Evolutionary conservation across 2,329 filamentous ascomycete species (phyloP), one percentile per base, ranked within the genome.

Genomic region (Pestalotiopsis fici): DNA sequence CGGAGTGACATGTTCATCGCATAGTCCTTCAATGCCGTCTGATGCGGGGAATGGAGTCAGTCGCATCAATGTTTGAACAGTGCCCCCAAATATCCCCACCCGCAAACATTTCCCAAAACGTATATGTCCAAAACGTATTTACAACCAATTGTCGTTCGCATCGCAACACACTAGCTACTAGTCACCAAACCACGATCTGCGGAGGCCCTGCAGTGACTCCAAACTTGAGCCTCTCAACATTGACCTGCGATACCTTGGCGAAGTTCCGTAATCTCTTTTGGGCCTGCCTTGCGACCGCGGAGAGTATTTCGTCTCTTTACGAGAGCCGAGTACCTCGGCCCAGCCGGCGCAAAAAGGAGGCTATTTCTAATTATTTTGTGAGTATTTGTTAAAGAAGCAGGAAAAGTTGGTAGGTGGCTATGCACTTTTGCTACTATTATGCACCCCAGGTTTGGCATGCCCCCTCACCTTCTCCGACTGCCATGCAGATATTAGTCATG

Each of bases 41-140:
- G 21, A 50, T 57, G 55, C 23, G 55, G 55, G 27, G 27, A 57
- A 57, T 31, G 27, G 13, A 15, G 27, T 31, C 55, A 25, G 23
- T 57, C 55, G 55, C 55, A 57, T 57, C 23, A 25, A 57, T 57
- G 55, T 31, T n/a, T 31, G 23, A 25, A 27, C 15, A 54, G 47
- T 15, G 23, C 18, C 47, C n/a, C 47, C 23, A 23, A 23, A 15
- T 7, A 54, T 54, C 47, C 15, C 47, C 47, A 54, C 18, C 47
- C 55, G 55, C 55, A 57, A 57, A 57, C n/a, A 57, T 25, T 57
- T 57, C 55, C 55, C 55, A 57, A 57, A 57, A 25, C 27, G 55
- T 57, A 23, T 4, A 15, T 18, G 23, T 57, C 23, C 5, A 31
- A 57, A 31, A 57, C 13, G 23, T 31, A 27, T n/a, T 54, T 23